A percentile compares a stretch with the other conserved stretches of the same genome.
phyloP scores from a whole-genome alignment of 208 protist species.

The Perkinsela sp. region DNA sequence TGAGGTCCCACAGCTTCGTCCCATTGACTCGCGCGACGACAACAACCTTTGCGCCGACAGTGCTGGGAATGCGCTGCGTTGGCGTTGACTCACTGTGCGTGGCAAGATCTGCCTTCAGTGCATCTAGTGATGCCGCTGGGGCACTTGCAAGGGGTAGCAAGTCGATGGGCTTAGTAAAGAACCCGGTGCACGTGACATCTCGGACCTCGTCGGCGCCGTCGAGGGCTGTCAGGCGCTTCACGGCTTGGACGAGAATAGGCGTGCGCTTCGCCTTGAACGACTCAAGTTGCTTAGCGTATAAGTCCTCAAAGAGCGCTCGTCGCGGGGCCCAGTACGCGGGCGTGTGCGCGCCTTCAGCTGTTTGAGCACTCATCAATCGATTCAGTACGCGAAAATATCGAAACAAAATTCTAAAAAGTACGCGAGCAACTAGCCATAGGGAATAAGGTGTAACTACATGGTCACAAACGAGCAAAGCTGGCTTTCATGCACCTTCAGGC shows the following conservation, averaged over 20 bases:
- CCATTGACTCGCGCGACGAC: slow-evolving; percentile 64
- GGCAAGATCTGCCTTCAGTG: not conserved
- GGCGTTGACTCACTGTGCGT: not conserved
- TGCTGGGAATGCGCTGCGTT: slow-evolving; percentile 28
- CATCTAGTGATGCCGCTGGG: not conserved
- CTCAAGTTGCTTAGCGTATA: not conserved
- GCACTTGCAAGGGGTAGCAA: not conserved
- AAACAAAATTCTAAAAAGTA: not conserved
- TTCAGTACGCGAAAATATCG: not conserved
- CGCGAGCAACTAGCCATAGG: not conserved
- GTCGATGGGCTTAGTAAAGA: not conserved
- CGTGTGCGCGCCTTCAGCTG: not conserved
- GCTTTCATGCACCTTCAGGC: not conserved
- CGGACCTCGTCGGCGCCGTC: not conserved
- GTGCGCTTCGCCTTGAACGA: not conserved
- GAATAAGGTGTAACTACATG: not conserved
- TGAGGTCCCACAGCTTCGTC: slow-evolving; percentile 72
- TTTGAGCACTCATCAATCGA: not conserved
- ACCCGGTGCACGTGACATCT: not conserved
- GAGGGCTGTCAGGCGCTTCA: not conserved
- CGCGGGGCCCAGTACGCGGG: not conserved
- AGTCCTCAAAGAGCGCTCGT: not conserved
- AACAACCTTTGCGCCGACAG: slow-evolving; percentile 51
- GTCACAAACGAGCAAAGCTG: not conserved
- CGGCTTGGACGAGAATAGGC: not conserved